A percentile compares a stretch with the other conserved stretches of the same genome.
phyloP scores from a whole-genome alignment of 2,329 filamentous ascomycete species.

The Trichoderma sp. region DNA sequence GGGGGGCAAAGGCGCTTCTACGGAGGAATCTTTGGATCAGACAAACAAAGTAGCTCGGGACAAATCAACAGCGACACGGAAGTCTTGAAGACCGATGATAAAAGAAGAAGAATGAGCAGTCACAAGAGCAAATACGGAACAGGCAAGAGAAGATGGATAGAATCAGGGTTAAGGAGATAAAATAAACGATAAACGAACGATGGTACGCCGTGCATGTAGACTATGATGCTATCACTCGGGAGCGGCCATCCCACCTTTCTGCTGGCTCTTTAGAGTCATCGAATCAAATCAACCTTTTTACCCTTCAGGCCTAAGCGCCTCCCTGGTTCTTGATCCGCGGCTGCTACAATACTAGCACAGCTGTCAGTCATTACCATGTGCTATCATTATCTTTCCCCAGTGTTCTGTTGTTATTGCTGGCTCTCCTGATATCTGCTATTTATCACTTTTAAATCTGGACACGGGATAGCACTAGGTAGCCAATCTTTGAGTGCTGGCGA shows the following conservation, averaged over 20 bases:
- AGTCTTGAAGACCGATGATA: neutral
- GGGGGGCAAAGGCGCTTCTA: neutral
- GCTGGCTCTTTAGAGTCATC: neutral
- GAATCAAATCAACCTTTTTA: neutral
- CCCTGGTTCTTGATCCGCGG: neutral
- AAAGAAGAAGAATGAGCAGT: neutral
- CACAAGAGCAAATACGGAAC: neutral
- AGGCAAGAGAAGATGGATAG: neutral
- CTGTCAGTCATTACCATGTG: neutral
- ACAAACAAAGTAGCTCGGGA: neutral
- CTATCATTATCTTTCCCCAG: neutral
- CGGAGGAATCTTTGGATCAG: neutral
- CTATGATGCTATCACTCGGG: neutral
- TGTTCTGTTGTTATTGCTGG: neutral
- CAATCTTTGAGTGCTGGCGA: neutral
- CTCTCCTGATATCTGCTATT: neutral
- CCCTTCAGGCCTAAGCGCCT: neutral
- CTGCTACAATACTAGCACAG: neutral
- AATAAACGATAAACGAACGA: neutral
- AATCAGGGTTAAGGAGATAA: neutral
- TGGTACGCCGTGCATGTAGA: neutral
- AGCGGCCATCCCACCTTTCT: neutral
- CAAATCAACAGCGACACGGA: neutral
- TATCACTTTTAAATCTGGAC: neutral
- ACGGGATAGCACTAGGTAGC: no score